Percentiles rank a stretch among this genome's conserved stretches.
These are phyloP conservation scores for Evernia prunastri DNA, from an alignment of 495 filamentous ascomycete genomes.

Conservation along the genomic window DNA sequence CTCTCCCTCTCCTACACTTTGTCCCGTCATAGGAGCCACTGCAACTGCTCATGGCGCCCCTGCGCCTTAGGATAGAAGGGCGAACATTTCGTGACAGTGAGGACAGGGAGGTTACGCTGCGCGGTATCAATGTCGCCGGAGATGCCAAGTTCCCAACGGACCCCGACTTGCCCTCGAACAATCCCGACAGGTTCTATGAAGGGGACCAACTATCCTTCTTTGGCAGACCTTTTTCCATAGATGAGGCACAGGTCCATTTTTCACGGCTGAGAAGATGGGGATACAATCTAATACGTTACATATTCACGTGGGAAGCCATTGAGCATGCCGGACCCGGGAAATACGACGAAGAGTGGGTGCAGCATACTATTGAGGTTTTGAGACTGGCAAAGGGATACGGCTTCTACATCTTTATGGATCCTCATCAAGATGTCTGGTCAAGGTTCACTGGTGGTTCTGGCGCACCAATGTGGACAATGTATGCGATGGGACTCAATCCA, in stretches of 20 bases:
- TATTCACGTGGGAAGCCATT: constrained; percentile 99
- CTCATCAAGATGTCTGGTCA: constrained; percentile 98
- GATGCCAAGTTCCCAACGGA: constrained; percentile 67
- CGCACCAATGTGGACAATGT: constrained; percentile 95
- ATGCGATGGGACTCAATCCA: constrained; percentile 87
- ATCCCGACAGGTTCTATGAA: constrained; percentile 77
- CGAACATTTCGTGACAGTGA: constrained; percentile 67
- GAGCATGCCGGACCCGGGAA: constrained; percentile 87
- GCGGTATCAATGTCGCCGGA: constrained; percentile 63
- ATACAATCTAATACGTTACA: constrained; percentile 91
- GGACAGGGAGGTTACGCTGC: constrained; percentile 60
- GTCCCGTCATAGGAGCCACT: neutral
- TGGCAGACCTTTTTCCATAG: constrained; percentile 70
- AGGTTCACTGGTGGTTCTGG: constrained; percentile 89
- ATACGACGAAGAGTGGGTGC: constrained; percentile 92
- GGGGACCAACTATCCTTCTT: constrained; percentile 89
- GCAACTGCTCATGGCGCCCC: constrained; percentile 33
- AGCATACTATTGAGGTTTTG: constrained; percentile 79
- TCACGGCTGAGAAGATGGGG: constrained; percentile 78
- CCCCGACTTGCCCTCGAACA: constrained; percentile 75
- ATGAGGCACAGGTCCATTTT: constrained; percentile 83
- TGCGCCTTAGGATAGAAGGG: constrained; percentile 70
- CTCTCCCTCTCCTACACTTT: neutral
- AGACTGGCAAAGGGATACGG: constrained; percentile 80
- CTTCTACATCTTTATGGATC: constrained; percentile 96